Evolutionary conservation across 805 yeast genomes (phyloP).

Genomic region (Metschnikowia henanensis): DNA sequence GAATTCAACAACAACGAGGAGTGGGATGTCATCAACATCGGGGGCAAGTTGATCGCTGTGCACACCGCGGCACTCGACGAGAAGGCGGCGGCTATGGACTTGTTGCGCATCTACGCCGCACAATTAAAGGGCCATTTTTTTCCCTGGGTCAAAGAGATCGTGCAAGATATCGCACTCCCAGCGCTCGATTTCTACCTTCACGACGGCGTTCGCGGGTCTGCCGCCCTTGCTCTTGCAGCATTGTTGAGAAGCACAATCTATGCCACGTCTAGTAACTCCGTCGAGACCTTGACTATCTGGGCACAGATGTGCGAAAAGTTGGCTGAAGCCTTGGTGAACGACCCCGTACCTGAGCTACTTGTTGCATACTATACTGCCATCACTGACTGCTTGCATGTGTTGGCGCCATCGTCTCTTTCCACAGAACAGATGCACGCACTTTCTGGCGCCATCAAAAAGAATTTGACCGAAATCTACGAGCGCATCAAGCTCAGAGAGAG

Average conservation of each 20-base stretch:
- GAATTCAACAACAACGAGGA: conserved; percentile 82
- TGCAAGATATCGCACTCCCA: conserved; percentile 79
- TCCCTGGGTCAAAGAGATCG: conserved; percentile 78
- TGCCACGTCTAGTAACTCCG: conserved; percentile 53
- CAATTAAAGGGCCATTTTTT: conserved; percentile 80
- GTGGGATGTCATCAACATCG: conserved; percentile 90
- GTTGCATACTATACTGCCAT: conserved; percentile 77
- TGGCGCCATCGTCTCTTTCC: conserved; percentile 65
- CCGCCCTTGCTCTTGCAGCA: conserved; percentile 81
- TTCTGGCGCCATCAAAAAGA: conserved; percentile 57
- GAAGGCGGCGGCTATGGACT: conserved; percentile 88
- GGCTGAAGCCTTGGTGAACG: conserved; percentile 65
- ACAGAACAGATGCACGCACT: conserved; percentile 54
- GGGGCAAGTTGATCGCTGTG: conserved; percentile 92
- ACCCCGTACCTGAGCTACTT: conserved; percentile 80
- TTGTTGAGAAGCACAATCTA: conserved; percentile 62
- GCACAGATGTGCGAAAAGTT: conserved; percentile 64
- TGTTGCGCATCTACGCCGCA: conserved; percentile 80
- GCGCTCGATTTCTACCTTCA: conserved; percentile 89
- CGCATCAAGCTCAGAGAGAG: conserved; percentile 72
- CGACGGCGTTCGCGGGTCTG: conserved; percentile 92
- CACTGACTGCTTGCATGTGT: conserved; percentile 59
- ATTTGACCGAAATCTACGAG: conserved; percentile 65
- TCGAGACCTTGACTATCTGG: conserved; percentile 74
- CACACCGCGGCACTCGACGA: conserved; percentile 95